Base-by-base conservation (phyloP, 768 basidiomycete genomes). In the Podaxis sp. region DNA sequence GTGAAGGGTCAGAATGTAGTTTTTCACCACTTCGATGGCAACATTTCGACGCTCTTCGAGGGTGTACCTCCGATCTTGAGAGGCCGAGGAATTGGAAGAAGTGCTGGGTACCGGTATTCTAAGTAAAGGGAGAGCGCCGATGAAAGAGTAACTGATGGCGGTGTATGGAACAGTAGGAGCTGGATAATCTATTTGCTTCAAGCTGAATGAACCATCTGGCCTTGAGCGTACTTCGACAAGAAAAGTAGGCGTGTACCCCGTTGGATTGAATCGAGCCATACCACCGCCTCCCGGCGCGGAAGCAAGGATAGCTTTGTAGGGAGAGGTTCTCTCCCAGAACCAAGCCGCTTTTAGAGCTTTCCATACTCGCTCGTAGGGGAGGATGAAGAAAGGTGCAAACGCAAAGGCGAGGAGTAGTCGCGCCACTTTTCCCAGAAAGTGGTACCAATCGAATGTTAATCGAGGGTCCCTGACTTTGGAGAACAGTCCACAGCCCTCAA, bases 401-500 rank as follows among this genome's bases (percentile, higher is more conserved):
- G 19, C 12, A 9, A 40, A n/a, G 36, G 38, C 38, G 24, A 40
- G 19, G 22, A 40, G 19, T 3, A 55, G 36, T 55, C 54, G 36
- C 22, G 24, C 24, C 22, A n/a, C 54, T 12, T 55, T 55, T 7
- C 54, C 54, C 38, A 55, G 54, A 24, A n/a, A 13, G 19, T 55
- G 54, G 38, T 22, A 9, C 43, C 43, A 46, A 8, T 46, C 43
- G 15, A 46, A 7, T 7, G 12, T 46, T 19, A 55, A 40, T 5
- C 11, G 7, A 24, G 36, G 22, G 6, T 40, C 37, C 19, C 37
- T 40, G 22, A 15, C 38, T 25, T 22, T 55, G 19, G 36, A 55
- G 24, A 55, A 55, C 6, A 55, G 38, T n/a, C 54, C 54, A 55
- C 54, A 55, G 37, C 54, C 54, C 3, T 55, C 54, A 4, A 55